Percentiles rank a stretch among this genome's conserved stretches.
Evolutionary conservation across 2,329 filamentous ascomycete genomes (phyloP).

Genomic region (Zymoseptoria pseudotritici): DNA sequence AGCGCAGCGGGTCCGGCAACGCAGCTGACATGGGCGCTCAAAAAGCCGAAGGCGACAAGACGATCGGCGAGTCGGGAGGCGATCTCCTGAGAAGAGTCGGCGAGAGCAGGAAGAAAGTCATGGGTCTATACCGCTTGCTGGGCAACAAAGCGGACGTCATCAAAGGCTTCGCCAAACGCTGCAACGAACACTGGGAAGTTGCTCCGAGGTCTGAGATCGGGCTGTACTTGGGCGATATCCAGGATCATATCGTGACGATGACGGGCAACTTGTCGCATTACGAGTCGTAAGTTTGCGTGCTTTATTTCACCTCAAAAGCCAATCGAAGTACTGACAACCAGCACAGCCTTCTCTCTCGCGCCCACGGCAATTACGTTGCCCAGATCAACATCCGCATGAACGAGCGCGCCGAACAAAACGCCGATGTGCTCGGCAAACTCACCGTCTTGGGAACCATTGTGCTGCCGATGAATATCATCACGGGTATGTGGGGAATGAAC

Average conservation of each 20-base stretch:
- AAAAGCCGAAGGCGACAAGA: slow-evolving; percentile 31
- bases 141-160: slow-evolving; percentile 99
- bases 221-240: slow-evolving; percentile 95
- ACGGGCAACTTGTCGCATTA: slow-evolving; percentile 93
- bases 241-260: slow-evolving; percentile 99
- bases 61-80: slow-evolving; percentile 43
- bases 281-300: slow-evolving; percentile 64
- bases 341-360: slow-evolving; percentile 72
- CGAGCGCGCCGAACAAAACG: slow-evolving; percentile 90
- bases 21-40: slow-evolving; percentile 22
- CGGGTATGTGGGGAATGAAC: slow-evolving; percentile 98
- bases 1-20: background rate
- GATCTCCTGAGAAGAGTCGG: slow-evolving; percentile 92
- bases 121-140: slow-evolving; percentile 84
- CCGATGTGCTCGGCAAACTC: slow-evolving; percentile 87
- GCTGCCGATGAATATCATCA: slow-evolving; percentile 97
- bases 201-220: slow-evolving; percentile 93
- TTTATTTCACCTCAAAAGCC: background rate
- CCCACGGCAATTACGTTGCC: slow-evolving; percentile 95
- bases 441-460: slow-evolving; percentile 96
- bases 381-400: slow-evolving; percentile 99
- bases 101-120: slow-evolving; percentile 93
- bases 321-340: slow-evolving; percentile 9
- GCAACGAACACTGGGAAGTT: slow-evolving; percentile 96
- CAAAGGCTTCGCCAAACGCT: slow-evolving; percentile 96